Base-by-base conservation (phyloP, 345 rosid genomes). In the Acer yangbiense region DNA sequence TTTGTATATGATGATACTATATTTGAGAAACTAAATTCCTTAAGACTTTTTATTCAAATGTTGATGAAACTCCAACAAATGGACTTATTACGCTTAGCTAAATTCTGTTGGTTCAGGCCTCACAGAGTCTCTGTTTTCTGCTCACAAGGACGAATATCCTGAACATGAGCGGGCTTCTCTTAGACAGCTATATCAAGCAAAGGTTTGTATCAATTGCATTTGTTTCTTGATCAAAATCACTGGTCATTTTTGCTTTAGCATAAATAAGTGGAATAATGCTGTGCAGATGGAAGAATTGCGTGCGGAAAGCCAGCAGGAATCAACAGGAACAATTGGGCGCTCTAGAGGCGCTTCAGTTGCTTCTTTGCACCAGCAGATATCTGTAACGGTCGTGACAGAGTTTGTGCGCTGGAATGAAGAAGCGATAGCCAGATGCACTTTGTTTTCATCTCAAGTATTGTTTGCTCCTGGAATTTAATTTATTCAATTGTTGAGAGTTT, bases 321-420 rank as follows among this genome's bases (percentile, higher is more conserved):
- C 97, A 85, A 82, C 91, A 73, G 98, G 98, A 64, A 86, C 98
- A 60, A 88, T 94, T 83, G 99, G 98, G 62, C 98, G 97, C 35
- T 91, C 98, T 73, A 97, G 78, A 81, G 99, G 98, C 77, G 92
- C 94, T 83, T 85, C 99, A 55, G 83, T 93, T 65, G 82, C 97
- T 77, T 87, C 95, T 84, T 90, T 93, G 39, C 93, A 83, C 67
- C 97, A 88, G 82, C 95, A 94, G 87, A 92, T 94, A 86, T 91
- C 99, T 83, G 98, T 96, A 72, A 92, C 98, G n/a, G 97, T 90
- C 82, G 99, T 91, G 82, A 94, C 98, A 27, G 99, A 94, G 86
- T 92, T 97, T 88, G 95, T 90, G 71, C 91, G 93, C 54, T 97
- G 98, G 99, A 97, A 94, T 82, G 99, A 97, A 85, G 99, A 97